A percentile compares a stretch with the other conserved stretches of the same genome.
Conservation (phyloP, 176 grass and related monocot genomes). For the Aegilops bicornis region DNA sequence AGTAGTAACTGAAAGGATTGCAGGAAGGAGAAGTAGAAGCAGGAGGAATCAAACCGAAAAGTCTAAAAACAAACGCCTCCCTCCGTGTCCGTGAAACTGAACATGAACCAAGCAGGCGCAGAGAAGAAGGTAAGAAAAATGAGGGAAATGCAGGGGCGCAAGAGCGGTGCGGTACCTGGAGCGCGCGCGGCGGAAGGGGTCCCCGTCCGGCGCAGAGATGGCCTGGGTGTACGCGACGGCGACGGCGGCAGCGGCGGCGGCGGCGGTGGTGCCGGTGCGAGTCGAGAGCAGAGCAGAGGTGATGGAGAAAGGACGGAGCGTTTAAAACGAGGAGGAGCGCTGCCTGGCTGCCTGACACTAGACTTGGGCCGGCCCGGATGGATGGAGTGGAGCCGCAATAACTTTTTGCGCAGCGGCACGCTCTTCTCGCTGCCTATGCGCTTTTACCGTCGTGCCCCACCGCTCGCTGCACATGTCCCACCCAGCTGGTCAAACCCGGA, state of each 20-base stretch:
- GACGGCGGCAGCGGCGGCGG: neutral
- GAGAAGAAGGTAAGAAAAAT: neutral
- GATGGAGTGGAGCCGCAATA: neutral
- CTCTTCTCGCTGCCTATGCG: neutral
- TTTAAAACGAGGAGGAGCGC: constrained; percentile 42
- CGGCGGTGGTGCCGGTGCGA: neutral
- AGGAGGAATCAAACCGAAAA: neutral
- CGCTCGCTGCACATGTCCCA: neutral
- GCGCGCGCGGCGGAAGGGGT: neutral
- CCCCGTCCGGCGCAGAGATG: neutral
- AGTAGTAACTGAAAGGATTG: neutral
- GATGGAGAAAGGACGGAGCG: constrained; percentile 21
- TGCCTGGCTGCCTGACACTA: neutral
- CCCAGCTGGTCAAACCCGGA: constrained; percentile 4
- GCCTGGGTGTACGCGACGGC: no score
- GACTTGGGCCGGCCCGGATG: neutral
- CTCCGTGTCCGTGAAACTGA: neutral
- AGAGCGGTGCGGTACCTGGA: constrained; percentile 19
- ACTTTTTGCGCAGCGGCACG: constrained; percentile 27
- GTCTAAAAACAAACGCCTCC: neutral
- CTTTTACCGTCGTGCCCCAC: constrained; percentile 20
- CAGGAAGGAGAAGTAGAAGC: neutral
- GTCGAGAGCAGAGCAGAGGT: neutral
- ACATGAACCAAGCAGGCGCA: neutral
- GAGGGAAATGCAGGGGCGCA: neutral